phyloP scores from a whole-genome alignment of 495 filamentous ascomycete genomes.

The Hypoxylon cercidicola region DNA sequence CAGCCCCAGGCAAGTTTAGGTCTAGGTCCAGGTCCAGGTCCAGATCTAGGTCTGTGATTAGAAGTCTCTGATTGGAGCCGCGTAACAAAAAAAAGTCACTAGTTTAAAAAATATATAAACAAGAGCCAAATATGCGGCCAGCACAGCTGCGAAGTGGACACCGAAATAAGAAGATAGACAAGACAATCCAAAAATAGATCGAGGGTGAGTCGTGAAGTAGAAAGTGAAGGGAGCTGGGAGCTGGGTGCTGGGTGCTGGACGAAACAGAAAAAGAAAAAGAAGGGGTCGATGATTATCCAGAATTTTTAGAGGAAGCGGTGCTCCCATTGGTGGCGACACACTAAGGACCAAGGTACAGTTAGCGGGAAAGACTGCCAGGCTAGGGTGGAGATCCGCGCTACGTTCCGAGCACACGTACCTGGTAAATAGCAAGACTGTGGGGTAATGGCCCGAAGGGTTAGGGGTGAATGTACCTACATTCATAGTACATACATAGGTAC shows the following conservation, averaged over 20 bases:
- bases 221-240: conserved; percentile 1
- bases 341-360: neutral
- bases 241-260: too few species aligned
- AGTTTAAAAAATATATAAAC: neutral
- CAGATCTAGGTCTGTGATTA: conserved; percentile 28
- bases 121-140: conserved; percentile 20
- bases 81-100: conserved; percentile 33
- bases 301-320: neutral
- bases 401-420: conserved; percentile 33
- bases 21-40: conserved; percentile 7
- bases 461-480: too few species aligned
- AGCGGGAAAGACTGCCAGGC: conserved; percentile 11
- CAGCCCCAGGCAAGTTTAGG: conserved; percentile 22
- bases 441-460: conserved; percentile 1
- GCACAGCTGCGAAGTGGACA: conserved; percentile 29
- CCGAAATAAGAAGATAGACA: conserved; percentile 6
- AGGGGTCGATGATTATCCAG: conserved; percentile 14
- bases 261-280: conserved; percentile 26
- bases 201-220: conserved; percentile 6
- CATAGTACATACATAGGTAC: too few species aligned
- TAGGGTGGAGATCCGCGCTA: conserved; percentile 24
- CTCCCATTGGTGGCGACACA: conserved; percentile 16
- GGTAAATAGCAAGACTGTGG: conserved; percentile 23
- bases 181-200: conserved; percentile 14
- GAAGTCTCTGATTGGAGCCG: conserved; percentile 33